Evolutionary conservation across 768 basidiomycete species (phyloP).

Genomic region (Mycena polygramma): DNA sequence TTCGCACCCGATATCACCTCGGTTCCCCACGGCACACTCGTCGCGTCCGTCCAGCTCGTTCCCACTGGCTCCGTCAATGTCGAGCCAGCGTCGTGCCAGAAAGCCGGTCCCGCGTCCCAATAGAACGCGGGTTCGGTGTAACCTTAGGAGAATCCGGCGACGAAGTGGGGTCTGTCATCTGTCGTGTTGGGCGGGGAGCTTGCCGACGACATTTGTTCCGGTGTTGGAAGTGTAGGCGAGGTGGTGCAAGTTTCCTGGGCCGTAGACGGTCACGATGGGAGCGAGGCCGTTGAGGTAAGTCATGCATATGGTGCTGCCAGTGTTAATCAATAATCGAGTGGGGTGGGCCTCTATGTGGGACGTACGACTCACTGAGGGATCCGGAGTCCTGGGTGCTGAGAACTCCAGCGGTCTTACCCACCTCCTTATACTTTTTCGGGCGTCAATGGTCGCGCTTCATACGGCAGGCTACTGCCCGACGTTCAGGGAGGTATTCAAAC

Average conservation of each 20-base stretch:
- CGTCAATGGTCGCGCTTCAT: too few relatives aligned
- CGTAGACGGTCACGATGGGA: constrained; percentile 25
- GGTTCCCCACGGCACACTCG: constrained; percentile 3
- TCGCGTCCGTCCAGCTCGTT: constrained; percentile 19
- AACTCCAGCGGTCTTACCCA: too few relatives aligned
- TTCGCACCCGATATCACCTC: not conserved
- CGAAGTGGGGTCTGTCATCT: constrained; percentile 2
- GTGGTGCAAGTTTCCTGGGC: constrained; percentile 20
- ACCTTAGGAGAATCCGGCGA: constrained; percentile 6
- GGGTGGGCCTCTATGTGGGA: too few relatives aligned
- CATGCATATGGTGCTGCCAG: too few relatives aligned
- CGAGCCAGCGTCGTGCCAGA: constrained; percentile 20
- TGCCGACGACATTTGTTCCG: constrained; percentile 4
- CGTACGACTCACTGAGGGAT: too few relatives aligned
- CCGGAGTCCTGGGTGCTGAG: too few relatives aligned
- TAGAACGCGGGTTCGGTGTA: constrained; percentile 16
- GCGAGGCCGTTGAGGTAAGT: constrained; percentile 15
- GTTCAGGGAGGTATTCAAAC: too few relatives aligned
- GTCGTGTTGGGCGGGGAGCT: not conserved
- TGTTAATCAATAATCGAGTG: too few relatives aligned
- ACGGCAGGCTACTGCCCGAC: too few relatives aligned
- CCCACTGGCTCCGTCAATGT: constrained; percentile 6
- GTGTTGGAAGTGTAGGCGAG: not conserved
- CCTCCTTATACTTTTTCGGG: too few relatives aligned
- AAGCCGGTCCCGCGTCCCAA: constrained; percentile 19